Base-by-base conservation (phyloP, 2,329 filamentous ascomycete species). In the Bipolaris sorokiniana region DNA sequence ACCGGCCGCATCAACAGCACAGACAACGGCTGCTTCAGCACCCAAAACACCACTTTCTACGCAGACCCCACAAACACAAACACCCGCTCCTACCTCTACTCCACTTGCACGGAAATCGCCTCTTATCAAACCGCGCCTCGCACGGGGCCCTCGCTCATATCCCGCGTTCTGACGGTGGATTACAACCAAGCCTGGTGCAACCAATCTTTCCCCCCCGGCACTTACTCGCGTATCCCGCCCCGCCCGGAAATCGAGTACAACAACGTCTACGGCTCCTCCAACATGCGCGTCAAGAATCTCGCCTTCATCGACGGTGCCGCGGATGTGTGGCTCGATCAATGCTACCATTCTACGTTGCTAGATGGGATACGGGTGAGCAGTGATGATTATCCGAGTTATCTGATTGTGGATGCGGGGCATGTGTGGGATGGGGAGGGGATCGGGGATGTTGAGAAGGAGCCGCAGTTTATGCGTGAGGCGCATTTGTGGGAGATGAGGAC, bases 141-240 rank as follows among this genome's bases (percentile, higher is more conserved):
- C 18, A 64, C 75, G 6, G 78, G 78, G 0, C 81, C 81, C 0
- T 77, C 77, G 1, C 72, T 85, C 2, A 72, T 85, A 16, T 82
- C 81, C 1, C 76, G 80, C 5, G 79, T 80, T 0, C 62, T 84
- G 4, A 75, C 82, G 46, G 75, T 76, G 7, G 72, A 77, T 38
- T 84, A 84, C 67, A 84, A 82, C 36, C 82, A 83, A 61, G 79
- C 84, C 67, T 84, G 82, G 82, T 84, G 83, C 62, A 77, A 64
- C n/a, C 82, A 82, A 81, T 81, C 82, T 1, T 85, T 84, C 60
- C 79, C 81, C 0, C 58, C 74, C 1, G 82, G 82, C 0, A 50
- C 75, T 23, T 76, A 79, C 69, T 83, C 81, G 60, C 62, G 64
- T 28, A 78, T 84, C 20, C 80, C 82, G 0, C 37, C 74, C 0